Base-by-base conservation (phyloP, 2,329 filamentous ascomycete genomes). In the Plenodomus tracheiphilus region DNA sequence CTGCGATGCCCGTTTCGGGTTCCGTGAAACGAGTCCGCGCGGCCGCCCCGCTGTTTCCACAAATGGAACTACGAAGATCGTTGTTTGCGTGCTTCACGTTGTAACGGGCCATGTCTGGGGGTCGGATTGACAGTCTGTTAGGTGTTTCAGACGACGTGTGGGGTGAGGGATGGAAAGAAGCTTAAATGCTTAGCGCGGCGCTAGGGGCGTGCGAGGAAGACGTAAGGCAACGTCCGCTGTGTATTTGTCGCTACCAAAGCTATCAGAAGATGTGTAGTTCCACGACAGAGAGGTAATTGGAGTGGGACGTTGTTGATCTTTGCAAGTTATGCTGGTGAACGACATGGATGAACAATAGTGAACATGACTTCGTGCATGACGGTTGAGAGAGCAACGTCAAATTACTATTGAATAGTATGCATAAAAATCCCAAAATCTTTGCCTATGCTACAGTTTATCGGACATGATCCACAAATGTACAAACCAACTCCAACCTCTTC, bases 161-260 rank as follows among this genome's bases (percentile, higher is more conserved):
- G 42, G 11, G 17, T 18, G 40, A 19, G 45, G 46, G 34, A 47
- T 42, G 30, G 20, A 21, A 49, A 49, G 41, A 54, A 56, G 47
- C 45, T 44, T 43, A 32, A 38, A 30, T 35, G 10, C 34, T 46
- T 55, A 40, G 48, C 46, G 30, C 35, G 38, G 30, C 48, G 45
- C 51, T 60, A 58, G 18, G 15, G 4, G 4, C 11, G 15, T 13
- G 10, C 16, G 35, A 39, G 45, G 7, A 16, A 38, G 17, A 17
- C 11, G 20, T 36, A 16, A 32, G 11, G 28, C 6, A 15, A 32
- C 28, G 28, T 32, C 15, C 22, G 10, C 5, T 25, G n/a, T n/a
- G n/a, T n/a, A n/a, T n/a, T n/a, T n/a, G 5, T 25, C 22, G 22
- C 5, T 25, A 25, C 10, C 22, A 28, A 40, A 13, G n/a, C 5